Evolutionary conservation across 495 filamentous ascomycete genomes (phyloP), one percentile per base, ranked within the genome.

Genomic region (Aspergillus funiculosus): DNA sequence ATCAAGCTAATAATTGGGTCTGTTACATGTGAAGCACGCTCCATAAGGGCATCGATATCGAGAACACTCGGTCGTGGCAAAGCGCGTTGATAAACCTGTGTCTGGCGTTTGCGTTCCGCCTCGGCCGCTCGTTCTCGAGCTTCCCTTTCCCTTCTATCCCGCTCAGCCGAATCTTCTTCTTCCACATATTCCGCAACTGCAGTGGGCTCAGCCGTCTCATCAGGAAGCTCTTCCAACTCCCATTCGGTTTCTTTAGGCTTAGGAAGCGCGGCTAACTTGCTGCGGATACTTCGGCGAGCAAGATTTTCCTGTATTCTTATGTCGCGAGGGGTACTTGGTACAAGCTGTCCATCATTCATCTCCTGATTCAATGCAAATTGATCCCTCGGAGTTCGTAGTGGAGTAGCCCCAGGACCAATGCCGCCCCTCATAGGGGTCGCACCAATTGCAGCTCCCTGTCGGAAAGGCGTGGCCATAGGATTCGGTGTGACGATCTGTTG

Each of bases 241-340:
- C 82, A 94, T 48, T 95, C 89, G 0, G 79, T 83, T 49, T 92
- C 85, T 58, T 90, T 95, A 0, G 92, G 91, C 58, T 87, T 94
- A 9, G 92, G 92, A 18, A 98, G 76, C 3, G 84, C 74, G n/a
- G 88, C 76, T 30, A 98, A 78, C 53, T 83, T 80, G 60, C 64
- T 61, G 42, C 67, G 65, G 24, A 98, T 76, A 48, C 80, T 78
- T 39, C 87, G 76, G 17, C 80, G 82, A 44, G 81, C 63, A 18
- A 83, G 79, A 21, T 82, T 77, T 51, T 98, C 86, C 7, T 79
- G 76, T 50, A 87, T 69, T 57, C 79, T 83, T 31, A 86, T 71
- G 39, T 98, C 92, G 22, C 77, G 74, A 6, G 91, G 85, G 4
- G 92, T 92, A 27, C 78, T 83, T 18, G 81, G 80, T 29, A 89